These are phyloP conservation scores for Hirschfeldia incana DNA, from an alignment of 345 rosid species.

Conservation along the genomic window DNA sequence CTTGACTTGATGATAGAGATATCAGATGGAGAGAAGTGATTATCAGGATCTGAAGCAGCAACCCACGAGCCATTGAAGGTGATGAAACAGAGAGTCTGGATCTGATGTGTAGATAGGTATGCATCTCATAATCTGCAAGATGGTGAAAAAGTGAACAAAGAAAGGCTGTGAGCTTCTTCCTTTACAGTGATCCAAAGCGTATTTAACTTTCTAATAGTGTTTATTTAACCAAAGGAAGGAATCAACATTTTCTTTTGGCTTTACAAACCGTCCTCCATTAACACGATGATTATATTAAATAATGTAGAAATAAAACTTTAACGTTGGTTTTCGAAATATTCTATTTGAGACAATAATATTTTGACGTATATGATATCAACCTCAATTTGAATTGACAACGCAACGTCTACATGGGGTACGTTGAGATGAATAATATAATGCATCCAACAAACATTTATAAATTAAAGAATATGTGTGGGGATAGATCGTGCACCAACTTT, in stretches of 20 bases:
- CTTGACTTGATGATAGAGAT: constrained; percentile 30
- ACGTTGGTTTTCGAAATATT: constrained; percentile 21
- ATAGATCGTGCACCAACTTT: not conserved
- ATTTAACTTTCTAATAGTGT: constrained; percentile 19
- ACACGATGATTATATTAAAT: not conserved
- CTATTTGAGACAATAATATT: constrained; percentile 3
- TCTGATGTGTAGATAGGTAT: constrained; percentile 15
- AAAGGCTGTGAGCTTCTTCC: constrained; percentile 14
- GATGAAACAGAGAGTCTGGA: constrained; percentile 34
- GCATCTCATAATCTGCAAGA: constrained; percentile 30
- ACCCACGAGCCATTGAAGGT: constrained; percentile 21
- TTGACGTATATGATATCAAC: constrained; percentile 20
- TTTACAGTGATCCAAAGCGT: constrained; percentile 22
- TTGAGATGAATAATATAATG: not conserved
- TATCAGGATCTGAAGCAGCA: constrained; percentile 22
- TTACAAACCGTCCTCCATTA: constrained; percentile 25
- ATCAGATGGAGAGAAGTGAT: constrained; percentile 28
- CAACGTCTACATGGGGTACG: constrained; percentile 13
- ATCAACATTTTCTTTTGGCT: not conserved
- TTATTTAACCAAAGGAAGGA: not conserved
- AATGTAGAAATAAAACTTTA: not conserved
- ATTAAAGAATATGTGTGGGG: not conserved
- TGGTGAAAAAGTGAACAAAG: constrained; percentile 1
- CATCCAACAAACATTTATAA: not conserved
- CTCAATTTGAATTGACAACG: constrained; percentile 10